Evolutionary conservation across 1,139 yeast genomes (phyloP).

Genomic region (Geotrichum citri-aurantii): DNA sequence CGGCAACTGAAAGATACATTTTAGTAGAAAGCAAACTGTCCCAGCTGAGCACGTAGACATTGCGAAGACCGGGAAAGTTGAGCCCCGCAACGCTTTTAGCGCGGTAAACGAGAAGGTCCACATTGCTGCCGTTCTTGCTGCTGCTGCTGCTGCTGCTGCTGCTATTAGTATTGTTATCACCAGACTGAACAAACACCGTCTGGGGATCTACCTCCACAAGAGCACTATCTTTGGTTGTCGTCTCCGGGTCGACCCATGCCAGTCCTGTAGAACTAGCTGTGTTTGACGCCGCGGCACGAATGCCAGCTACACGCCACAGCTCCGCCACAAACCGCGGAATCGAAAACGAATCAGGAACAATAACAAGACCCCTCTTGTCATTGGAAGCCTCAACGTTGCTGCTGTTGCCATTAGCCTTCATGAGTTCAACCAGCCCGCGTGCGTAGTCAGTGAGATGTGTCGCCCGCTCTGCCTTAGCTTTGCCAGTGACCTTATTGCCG

Average conservation of each 20-base stretch:
- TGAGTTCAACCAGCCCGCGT: constrained; percentile 5
- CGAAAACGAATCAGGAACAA: constrained; percentile 17
- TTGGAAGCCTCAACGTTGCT: neutral
- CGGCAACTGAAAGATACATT: constrained; percentile 12
- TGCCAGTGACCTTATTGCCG: neutral
- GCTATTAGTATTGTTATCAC: neutral
- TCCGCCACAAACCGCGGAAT: constrained; percentile 4
- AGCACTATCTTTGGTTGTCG: neutral
- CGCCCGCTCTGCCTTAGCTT: neutral
- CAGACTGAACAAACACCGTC: constrained; percentile 4
- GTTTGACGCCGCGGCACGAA: constrained; percentile 7
- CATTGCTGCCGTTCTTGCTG: neutral
- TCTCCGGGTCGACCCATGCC: neutral
- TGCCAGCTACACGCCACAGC: constrained; percentile 2
- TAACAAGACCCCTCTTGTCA: constrained; percentile 8
- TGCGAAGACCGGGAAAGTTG: constrained; percentile 19
- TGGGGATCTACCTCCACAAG: constrained; percentile 1
- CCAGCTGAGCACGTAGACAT: constrained; percentile 21
- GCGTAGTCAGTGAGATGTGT: constrained; percentile 5
- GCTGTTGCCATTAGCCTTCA: constrained; percentile 2
- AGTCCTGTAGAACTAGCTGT: constrained; percentile 1
- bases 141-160: neutral
- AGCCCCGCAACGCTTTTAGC: constrained; percentile 16
- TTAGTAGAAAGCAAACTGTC: constrained; percentile 16
- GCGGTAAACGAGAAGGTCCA: constrained; percentile 4